phyloP scores from a whole-genome alignment of 148 eudicot genomes.

The Spergularia marina region DNA sequence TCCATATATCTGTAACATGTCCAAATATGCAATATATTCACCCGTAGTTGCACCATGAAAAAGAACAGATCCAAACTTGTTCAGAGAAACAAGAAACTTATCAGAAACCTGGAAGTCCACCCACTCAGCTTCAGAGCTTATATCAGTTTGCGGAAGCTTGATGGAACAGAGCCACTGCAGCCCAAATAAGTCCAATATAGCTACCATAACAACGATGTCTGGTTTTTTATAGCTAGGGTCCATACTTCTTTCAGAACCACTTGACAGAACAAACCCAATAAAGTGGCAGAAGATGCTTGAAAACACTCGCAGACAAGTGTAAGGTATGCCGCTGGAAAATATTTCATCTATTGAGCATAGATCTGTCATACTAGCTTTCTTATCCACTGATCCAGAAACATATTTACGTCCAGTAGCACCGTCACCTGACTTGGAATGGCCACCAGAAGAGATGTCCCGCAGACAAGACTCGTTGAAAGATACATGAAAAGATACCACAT shows the following conservation, averaged over 20 bases:
- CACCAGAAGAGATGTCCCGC: constrained; percentile 36
- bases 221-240: constrained; percentile 27
- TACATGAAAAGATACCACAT: constrained; percentile 60
- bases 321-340: constrained; percentile 30
- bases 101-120: constrained; percentile 77
- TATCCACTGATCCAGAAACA: constrained; percentile 23
- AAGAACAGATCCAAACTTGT: constrained; percentile 51
- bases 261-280: constrained; percentile 64
- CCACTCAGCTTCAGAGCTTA: constrained; percentile 54
- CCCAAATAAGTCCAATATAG: constrained; percentile 49
- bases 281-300: constrained; percentile 56
- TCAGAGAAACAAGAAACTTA: constrained; percentile 70
- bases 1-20: constrained; percentile 45
- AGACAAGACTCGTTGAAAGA: constrained; percentile 47
- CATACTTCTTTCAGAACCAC: constrained; percentile 26
- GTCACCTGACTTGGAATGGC: constrained; percentile 23
- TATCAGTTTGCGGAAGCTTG: constrained; percentile 46
- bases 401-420: constrained; percentile 24
- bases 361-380: constrained; percentile 25
- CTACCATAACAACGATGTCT: constrained; percentile 47
- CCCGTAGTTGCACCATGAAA: constrained; percentile 63
- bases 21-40: constrained; percentile 48
- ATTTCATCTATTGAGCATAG: constrained; percentile 20
- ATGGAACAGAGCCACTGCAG: constrained; percentile 76
- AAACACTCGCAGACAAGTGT: constrained; percentile 66